Percentiles rank a stretch among this genome's conserved stretches.
These are phyloP conservation scores for Aspergillus bertholletiae DNA, from an alignment of 495 filamentous ascomycete genomes.

Conservation along the genomic window DNA sequence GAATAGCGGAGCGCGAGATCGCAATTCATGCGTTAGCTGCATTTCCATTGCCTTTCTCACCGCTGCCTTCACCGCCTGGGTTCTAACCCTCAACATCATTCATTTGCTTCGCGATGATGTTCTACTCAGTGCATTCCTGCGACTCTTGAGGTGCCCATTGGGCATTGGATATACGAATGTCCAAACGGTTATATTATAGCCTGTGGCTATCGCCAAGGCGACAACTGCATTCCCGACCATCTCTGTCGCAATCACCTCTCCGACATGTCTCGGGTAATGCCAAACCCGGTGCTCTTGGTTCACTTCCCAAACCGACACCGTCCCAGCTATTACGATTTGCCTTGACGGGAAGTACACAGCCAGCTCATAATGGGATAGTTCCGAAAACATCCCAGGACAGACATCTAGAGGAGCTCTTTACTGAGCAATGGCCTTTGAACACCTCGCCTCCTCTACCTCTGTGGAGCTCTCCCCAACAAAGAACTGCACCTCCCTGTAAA, in stretches of 20 bases:
- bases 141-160: too few relatives aligned
- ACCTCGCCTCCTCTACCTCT: slow-evolving; percentile 17
- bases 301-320: slow-evolving; percentile 18
- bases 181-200: not conserved
- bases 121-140: too few relatives aligned
- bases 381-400: slow-evolving; percentile 3
- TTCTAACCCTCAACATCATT: not conserved
- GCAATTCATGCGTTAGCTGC: not conserved
- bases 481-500: not conserved
- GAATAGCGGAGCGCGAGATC: not conserved
- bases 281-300: not conserved
- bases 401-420: slow-evolving; percentile 15
- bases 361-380: not conserved
- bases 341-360: slow-evolving; percentile 19
- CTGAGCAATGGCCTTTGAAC: slow-evolving; percentile 21
- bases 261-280: slow-evolving; percentile 6
- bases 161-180: not conserved
- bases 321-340: slow-evolving; percentile 31
- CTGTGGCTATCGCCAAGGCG: not conserved
- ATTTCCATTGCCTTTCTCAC: not conserved
- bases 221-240: not conserved
- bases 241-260: slow-evolving; percentile 1
- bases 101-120: too few relatives aligned
- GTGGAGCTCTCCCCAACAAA: slow-evolving; percentile 18
- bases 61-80: slow-evolving; percentile 10